Conservation (phyloP, 192 early-diverging fungal genomes). For the Spizellomyces sp. region DNA sequence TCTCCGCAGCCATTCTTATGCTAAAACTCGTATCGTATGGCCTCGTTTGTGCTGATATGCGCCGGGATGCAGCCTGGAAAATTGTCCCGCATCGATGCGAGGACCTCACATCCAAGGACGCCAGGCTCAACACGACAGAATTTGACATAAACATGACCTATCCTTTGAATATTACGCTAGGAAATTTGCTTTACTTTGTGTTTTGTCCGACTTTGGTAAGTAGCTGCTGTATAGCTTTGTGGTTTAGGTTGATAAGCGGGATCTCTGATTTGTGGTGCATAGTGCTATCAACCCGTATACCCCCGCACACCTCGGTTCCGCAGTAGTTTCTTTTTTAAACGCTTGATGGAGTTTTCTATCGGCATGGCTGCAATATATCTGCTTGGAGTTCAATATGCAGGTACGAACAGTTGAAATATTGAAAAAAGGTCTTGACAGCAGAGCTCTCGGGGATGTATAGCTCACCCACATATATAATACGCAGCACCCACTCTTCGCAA, state of each 20-base stretch:
- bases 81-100: not conserved
- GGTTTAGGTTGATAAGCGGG: not conserved
- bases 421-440: too few relatives aligned
- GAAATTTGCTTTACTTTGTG: conserved; percentile 74
- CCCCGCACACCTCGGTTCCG: conserved; percentile 70
- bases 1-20: conserved; percentile 66
- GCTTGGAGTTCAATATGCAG: conserved; percentile 48
- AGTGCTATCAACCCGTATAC: conserved; percentile 84
- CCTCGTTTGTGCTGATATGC: conserved; percentile 77
- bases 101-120: conserved; percentile 2
- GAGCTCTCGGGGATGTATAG: too few relatives aligned
- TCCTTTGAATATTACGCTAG: conserved; percentile 70
- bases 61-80: conserved; percentile 34
- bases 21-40: conserved; percentile 81
- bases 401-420: not conserved
- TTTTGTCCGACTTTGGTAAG: conserved; percentile 73
- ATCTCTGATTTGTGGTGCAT: not conserved
- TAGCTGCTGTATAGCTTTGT: not conserved
- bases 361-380: conserved; percentile 76
- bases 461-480: not conserved
- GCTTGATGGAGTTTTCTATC: conserved; percentile 71
- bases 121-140: not conserved
- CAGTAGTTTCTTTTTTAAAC: conserved; percentile 75
- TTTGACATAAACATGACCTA: conserved; percentile 40
- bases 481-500: conserved; percentile 72